Evolutionary conservation across 1,139 yeast genomes (phyloP).

Genomic region (Pichia norvegensis): DNA sequence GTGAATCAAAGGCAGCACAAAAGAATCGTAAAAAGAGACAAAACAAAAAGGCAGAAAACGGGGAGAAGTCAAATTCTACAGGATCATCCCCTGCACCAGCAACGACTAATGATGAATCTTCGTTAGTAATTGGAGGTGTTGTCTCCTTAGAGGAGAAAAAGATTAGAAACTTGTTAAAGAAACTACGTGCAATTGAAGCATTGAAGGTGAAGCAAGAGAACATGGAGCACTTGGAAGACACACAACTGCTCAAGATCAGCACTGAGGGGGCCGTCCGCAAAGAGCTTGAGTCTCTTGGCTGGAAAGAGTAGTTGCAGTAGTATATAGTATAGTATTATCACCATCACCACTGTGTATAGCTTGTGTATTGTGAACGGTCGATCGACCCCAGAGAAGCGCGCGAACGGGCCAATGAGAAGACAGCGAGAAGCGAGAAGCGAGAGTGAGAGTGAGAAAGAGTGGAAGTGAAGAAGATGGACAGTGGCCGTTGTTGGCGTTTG

Average conservation of each 20-base stretch:
- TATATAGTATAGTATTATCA: neutral
- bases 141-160: conserved; percentile 80
- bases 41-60: conserved; percentile 39
- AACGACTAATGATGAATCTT: conserved; percentile 13
- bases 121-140: conserved; percentile 51
- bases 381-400: too few relatives aligned
- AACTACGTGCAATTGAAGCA: conserved; percentile 86
- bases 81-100: conserved; percentile 13
- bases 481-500: too few relatives aligned
- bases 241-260: conserved; percentile 82
- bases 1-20: conserved; percentile 43
- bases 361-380: too few relatives aligned
- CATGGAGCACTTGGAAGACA: conserved; percentile 84
- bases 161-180: conserved; percentile 81
- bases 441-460: too few relatives aligned
- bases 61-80: conserved; percentile 26
- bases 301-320: conserved; percentile 13
- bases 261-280: conserved; percentile 75
- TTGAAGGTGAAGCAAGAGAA: conserved; percentile 77
- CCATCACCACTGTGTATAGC: too few relatives aligned
- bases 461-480: too few relatives aligned
- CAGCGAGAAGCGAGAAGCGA: too few relatives aligned
- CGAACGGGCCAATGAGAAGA: too few relatives aligned
- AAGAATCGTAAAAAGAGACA: conserved; percentile 78
- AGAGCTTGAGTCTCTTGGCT: conserved; percentile 69